These are phyloP conservation scores for Solanum aculeatissimum DNA, from an alignment of 305 asterid species.

Conservation along the genomic window DNA sequence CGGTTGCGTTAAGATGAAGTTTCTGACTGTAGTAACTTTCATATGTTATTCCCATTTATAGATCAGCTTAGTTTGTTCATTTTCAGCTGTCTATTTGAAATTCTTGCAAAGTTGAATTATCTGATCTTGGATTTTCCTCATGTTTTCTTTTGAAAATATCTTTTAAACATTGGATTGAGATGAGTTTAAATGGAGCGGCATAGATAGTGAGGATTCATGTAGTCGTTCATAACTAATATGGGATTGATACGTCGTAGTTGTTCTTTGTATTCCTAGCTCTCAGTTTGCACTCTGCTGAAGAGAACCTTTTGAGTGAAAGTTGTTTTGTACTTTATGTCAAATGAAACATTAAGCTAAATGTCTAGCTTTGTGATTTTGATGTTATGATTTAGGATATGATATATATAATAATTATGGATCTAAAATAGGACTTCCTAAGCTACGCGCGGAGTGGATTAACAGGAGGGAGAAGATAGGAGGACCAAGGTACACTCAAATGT, in stretches of 20 bases:
- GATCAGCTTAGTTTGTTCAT: background rate
- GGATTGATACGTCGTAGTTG: background rate
- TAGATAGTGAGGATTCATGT: background rate
- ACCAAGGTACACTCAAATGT: constrained; percentile 88
- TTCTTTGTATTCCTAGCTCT: background rate
- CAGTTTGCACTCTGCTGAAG: background rate
- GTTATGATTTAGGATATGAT: background rate
- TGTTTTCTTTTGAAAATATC: background rate
- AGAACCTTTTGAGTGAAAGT: background rate
- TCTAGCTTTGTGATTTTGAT: background rate
- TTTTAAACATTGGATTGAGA: background rate
- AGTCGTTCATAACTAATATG: background rate
- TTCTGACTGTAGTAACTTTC: background rate
- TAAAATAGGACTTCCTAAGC: constrained; percentile 71
- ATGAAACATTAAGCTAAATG: background rate
- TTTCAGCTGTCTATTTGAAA: background rate
- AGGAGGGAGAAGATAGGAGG: constrained; percentile 67
- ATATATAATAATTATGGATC: background rate
- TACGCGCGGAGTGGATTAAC: constrained; percentile 81
- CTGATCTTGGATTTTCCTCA: background rate
- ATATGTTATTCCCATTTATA: background rate
- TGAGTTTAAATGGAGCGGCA: background rate
- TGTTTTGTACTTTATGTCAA: background rate
- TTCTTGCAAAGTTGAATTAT: background rate
- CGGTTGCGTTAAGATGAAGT: background rate